phyloP scores from a whole-genome alignment of 2,329 filamentous ascomycete genomes.

The Fragosphaeria purpurea region DNA sequence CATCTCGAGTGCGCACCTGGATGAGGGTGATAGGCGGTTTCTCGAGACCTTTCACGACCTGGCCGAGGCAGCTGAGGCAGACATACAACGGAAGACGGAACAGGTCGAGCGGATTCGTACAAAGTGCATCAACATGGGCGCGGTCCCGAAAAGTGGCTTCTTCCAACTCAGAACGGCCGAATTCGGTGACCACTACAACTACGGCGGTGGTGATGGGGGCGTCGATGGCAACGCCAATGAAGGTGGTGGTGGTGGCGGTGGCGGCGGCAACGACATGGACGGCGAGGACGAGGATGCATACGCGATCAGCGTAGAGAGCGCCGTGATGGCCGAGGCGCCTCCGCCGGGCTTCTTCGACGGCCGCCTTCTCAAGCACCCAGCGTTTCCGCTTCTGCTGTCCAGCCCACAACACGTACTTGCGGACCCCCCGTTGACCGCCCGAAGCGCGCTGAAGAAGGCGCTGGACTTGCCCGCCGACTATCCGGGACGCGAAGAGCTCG shows the following conservation, averaged over 20 bases:
- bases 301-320: slow-evolving; percentile 23
- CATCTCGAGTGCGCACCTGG: slow-evolving; percentile 16
- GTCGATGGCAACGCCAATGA: background rate
- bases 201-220: too few relatives aligned
- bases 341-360: background rate
- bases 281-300: too few relatives aligned
- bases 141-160: slow-evolving; percentile 33
- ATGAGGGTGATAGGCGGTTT: slow-evolving; percentile 32
- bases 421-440: slow-evolving; percentile 27
- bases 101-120: slow-evolving; percentile 25
- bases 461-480: slow-evolving; percentile 25
- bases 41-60: slow-evolving; percentile 29
- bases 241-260: too few relatives aligned
- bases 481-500: slow-evolving; percentile 22
- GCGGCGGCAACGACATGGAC: background rate
- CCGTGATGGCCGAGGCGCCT: background rate
- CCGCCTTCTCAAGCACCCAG: slow-evolving; percentile 24
- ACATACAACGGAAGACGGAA: slow-evolving; percentile 24
- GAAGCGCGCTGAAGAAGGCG: slow-evolving; percentile 30
- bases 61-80: background rate
- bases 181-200: slow-evolving; percentile 16
- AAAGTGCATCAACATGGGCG: slow-evolving; percentile 30
- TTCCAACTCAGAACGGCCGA: slow-evolving; percentile 29
- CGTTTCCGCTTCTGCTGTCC: slow-evolving; percentile 37
- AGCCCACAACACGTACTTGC: slow-evolving; percentile 36